Base-by-base conservation (phyloP, 2,329 filamentous ascomycete species). In the Lasiodiplodia sp. region DNA sequence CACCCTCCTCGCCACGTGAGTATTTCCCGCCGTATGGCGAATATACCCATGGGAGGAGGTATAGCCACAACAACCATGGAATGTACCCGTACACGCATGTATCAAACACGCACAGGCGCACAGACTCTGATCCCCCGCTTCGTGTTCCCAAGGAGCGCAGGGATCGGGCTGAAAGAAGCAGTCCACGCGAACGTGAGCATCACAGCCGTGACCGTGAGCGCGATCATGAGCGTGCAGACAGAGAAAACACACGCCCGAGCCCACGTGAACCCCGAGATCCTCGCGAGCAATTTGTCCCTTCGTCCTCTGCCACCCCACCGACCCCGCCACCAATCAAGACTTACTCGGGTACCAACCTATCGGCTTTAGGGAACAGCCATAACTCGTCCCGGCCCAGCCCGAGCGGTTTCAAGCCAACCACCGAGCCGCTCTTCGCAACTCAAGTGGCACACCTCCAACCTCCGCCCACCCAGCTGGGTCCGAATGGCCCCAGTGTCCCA, bases 371-470 rank as follows among this genome's bases (percentile, higher is more conserved):
- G 66, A 73, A 10, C 58, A 62, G 44, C 67, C 64, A 31, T 16
- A 51, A 67, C 56, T 60, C 65, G 1, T 60, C 65, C 3, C 44
- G 34, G 21, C 56, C 65, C 31, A 58, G 65, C 18, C 65, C 65
- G 31, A 60, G 49, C 14, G 74, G 78, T 0, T 85, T 84, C 71
- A 80, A 76, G 6, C 83, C 83, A 2, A 83, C 80, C 2, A 80
- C 80, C 53, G 76, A 78, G 1, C 83, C 83, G 3, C 72, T 84
- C 3, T 85, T 85, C 69, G 83, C 83, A 4, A 82, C 82, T 0
- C 81, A 82, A 18, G 78, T 84, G 4, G 81, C 82, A 7, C 78
- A 80, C 31, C 67, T 80, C 40, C 76, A 81, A 68, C 74, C 75
- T 37, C 73, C 51, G 10, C 51, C 70, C 49, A 58, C 55, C n/a